These are phyloP conservation scores for Trichoderma gamsii DNA, from an alignment of 495 filamentous ascomycete species.

Conservation along the genomic window DNA sequence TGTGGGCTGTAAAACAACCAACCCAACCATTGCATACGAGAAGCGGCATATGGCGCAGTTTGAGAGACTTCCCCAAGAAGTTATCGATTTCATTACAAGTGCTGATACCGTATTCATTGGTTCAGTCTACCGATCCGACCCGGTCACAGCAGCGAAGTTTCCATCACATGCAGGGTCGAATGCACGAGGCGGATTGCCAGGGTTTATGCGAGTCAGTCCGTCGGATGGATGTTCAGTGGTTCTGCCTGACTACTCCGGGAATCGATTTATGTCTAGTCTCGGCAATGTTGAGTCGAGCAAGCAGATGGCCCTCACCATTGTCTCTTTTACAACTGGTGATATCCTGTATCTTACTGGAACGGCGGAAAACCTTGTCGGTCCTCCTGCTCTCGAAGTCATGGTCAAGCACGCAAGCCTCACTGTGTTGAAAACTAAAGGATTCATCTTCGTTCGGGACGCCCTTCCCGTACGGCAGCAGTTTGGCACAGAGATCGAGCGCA, in stretches of 20 bases:
- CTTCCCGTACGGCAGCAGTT: constrained; percentile 1
- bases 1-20: background rate
- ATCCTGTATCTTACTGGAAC: background rate
- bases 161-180: background rate
- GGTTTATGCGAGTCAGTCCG: background rate
- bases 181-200: background rate
- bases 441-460: background rate
- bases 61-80: background rate
- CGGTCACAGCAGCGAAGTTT: background rate
- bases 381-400: background rate
- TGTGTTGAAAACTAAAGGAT: constrained; percentile 6
- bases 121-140: background rate
- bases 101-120: background rate
- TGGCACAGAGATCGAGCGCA: background rate
- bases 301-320: background rate
- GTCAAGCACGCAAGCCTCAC: background rate
- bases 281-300: background rate
- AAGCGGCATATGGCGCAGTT: background rate
- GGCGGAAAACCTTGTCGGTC: background rate
- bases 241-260: background rate
- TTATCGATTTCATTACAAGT: background rate
- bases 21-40: background rate
- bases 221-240: background rate
- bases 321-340: background rate
- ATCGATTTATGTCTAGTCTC: background rate